phyloP scores from a whole-genome alignment of 2,329 filamentous ascomycete genomes.

The Botrytis aclada region DNA sequence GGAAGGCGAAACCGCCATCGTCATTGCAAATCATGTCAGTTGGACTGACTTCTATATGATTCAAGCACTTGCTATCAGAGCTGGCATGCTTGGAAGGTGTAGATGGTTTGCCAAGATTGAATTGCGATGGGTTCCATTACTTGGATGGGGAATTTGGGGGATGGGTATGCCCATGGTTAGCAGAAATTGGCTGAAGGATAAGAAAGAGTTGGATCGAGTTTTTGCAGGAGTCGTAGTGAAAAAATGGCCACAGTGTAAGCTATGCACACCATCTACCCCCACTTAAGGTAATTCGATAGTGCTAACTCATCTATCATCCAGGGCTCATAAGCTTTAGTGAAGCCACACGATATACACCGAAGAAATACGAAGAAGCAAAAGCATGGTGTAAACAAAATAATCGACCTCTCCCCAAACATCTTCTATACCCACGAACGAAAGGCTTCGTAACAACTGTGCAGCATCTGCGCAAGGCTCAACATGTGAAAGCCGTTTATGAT shows the following conservation, averaged over 20 bases:
- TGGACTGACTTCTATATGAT: constrained; percentile 66
- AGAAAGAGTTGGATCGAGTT: constrained; percentile 53
- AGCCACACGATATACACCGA: constrained; percentile 55
- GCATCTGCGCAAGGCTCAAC: constrained; percentile 49
- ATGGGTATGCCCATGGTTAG: constrained; percentile 64
- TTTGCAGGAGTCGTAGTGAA: constrained; percentile 52
- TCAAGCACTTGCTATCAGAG: constrained; percentile 52
- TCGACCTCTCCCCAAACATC: constrained; percentile 52
- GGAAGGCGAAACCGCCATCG: constrained; percentile 55
- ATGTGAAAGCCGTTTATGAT: constrained; percentile 55
- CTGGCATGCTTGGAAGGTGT: constrained; percentile 58
- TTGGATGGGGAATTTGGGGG: constrained; percentile 63
- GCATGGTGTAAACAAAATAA: constrained; percentile 51
- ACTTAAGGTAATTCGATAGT: constrained; percentile 6
- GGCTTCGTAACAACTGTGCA: constrained; percentile 59
- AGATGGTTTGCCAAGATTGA: constrained; percentile 62
- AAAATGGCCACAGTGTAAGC: constrained; percentile 57
- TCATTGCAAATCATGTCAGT: constrained; percentile 57
- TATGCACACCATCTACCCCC: constrained; percentile 20
- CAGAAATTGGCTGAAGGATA: constrained; percentile 56
- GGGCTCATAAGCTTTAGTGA: constrained; percentile 65
- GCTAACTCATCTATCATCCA: constrained; percentile 33
- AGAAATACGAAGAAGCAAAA: constrained; percentile 51
- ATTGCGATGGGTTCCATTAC: constrained; percentile 56
- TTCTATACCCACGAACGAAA: constrained; percentile 58